Base-by-base conservation (phyloP, 129 eudicot genomes). In the Flaveria sonorensis region DNA sequence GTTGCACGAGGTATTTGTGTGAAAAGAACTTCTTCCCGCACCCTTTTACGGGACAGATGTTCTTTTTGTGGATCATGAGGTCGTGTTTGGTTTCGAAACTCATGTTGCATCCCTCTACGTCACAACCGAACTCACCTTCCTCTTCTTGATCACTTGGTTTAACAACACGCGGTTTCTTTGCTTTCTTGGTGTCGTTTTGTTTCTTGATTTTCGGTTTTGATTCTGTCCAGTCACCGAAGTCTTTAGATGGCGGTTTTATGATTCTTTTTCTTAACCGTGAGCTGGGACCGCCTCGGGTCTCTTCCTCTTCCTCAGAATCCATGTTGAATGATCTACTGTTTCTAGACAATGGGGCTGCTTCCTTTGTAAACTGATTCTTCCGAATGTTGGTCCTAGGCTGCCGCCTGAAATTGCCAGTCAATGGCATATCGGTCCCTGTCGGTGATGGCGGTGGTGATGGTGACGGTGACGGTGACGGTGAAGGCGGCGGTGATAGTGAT, bases 21-120 rank as follows among this genome's bases (percentile, higher is more conserved):
- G 98, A 94, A 81, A 94, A 91, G 90, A 94, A 94, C 42, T 86
- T 94, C 89, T 94, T 94, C 28, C 92, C 92, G 40, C 98, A 94
- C 11, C 90, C 98, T 55, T 89, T 82, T 0, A 89, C 93, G 0
- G 96, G 98, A 71, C 98, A 94, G 1, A 91, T 79, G 66, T 94
- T 94, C 47, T 73, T 64, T 62, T 94, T 89, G 43, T 94, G 98
- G 61, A 81, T 61, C 9, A 76, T 39, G 7, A 94, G 89, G 77
- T 91, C 98, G 43, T 87, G 94, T 70, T 87, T 89, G 10, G 89
- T 86, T 40, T 81, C 86, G 23, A 91, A 94, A 85, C 97, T 85
- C 98, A 94, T 94, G 21, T 79, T 82, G 89, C 98, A 94, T 0
- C 96, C 93, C 52, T 94, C 98, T 66, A 94, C 60, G 61, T 94